Percentiles rank a stretch among this genome's conserved stretches.
phyloP scores from a whole-genome alignment of 2,329 filamentous ascomycete species.

The Trichoderma cornu-damae region DNA sequence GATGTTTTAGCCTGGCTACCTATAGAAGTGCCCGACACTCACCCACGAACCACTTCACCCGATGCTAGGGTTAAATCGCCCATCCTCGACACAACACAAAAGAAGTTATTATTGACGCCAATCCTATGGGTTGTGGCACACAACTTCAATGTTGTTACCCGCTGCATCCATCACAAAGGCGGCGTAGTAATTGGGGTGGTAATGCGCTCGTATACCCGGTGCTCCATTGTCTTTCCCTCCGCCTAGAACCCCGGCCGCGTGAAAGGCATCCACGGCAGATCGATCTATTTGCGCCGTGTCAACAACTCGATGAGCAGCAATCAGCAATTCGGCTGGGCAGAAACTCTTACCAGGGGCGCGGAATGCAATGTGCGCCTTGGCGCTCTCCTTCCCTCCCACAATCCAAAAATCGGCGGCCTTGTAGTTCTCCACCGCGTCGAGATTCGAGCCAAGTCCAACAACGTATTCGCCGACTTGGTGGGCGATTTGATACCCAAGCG shows the following conservation, averaged over 20 bases:
- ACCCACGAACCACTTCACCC: too few species aligned
- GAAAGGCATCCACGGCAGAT: constrained; percentile 41
- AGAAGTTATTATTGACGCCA: too few species aligned
- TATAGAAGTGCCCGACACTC: too few species aligned
- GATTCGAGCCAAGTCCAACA: constrained; percentile 30
- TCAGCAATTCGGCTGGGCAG: neutral
- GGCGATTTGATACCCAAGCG: constrained; percentile 34
- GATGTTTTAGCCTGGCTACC: too few species aligned
- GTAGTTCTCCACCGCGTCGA: constrained; percentile 20
- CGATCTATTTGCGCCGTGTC: constrained; percentile 31
- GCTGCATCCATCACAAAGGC: constrained; percentile 47
- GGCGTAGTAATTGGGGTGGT: constrained; percentile 45
- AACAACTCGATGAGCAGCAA: neutral
- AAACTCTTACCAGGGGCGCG: constrained; percentile 25
- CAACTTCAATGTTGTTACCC: constrained; percentile 50
- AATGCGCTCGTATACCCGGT: constrained; percentile 42
- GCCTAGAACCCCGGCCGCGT: constrained; percentile 37
- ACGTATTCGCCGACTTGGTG: constrained; percentile 27
- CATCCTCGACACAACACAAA: too few species aligned
- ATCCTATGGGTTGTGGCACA: constrained; percentile 26
- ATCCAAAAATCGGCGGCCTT: constrained; percentile 31
- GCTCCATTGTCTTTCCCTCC: constrained; percentile 46
- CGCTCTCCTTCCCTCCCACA: constrained; percentile 21
- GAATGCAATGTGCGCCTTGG: constrained; percentile 31
- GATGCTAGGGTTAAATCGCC: too few species aligned